A percentile compares a stretch with the other conserved stretches of the same genome.
Evolutionary conservation across 148 eudicot species (phyloP).

Genomic region (Polygonum aviculare): DNA sequence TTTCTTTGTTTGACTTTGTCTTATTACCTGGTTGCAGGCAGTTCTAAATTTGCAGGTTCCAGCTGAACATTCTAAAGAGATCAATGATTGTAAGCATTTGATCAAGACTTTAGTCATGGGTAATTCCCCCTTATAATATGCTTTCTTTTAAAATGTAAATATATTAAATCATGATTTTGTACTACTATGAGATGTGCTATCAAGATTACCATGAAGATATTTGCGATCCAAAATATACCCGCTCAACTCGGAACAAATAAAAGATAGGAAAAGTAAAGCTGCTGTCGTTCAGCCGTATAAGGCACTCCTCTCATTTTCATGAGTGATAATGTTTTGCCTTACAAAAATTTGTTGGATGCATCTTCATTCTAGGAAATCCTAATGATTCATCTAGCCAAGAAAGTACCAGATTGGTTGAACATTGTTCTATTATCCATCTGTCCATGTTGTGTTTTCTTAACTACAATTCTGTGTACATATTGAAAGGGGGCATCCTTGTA

Average conservation of each 20-base stretch:
- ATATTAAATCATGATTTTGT: background rate
- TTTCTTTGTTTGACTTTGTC: conserved; percentile 9
- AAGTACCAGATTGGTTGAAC: background rate
- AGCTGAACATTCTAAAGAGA: conserved; percentile 89
- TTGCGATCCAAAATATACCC: background rate
- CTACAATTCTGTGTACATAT: background rate
- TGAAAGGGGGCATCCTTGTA: background rate
- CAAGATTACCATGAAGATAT: background rate
- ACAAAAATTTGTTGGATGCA: background rate
- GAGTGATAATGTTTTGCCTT: background rate
- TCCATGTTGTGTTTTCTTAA: background rate
- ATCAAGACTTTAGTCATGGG: conserved; percentile 95
- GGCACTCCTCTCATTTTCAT: background rate
- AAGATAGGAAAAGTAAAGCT: background rate
- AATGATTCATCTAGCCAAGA: background rate
- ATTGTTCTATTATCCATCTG: background rate
- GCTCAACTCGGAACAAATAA: background rate
- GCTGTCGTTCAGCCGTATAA: background rate
- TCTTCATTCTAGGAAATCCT: background rate
- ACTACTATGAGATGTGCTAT: background rate
- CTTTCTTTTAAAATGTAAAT: background rate
- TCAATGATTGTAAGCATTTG: conserved; percentile 86
- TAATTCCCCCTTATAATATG: conserved; percentile 18
- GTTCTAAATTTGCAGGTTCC: conserved; percentile 83
- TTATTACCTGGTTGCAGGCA: conserved; percentile 46